A percentile compares a stretch with the other conserved stretches of the same genome.
phyloP scores from a whole-genome alignment of 768 basidiomycete genomes.

The Podaxis mareebaensis region DNA sequence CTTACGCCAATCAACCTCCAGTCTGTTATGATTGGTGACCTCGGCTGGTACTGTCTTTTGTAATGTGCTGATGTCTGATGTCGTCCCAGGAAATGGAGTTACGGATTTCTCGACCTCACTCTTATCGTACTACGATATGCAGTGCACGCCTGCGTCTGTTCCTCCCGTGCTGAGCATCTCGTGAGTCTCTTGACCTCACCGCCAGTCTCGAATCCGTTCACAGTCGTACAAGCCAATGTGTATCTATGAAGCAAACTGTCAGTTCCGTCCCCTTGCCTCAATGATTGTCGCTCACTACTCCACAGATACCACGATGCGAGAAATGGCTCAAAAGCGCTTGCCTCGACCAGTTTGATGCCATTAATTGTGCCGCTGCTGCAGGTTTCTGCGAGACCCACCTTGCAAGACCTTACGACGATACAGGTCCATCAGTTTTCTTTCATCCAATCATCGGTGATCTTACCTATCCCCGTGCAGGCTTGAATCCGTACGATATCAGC shows the following conservation, averaged over 20 bases:
- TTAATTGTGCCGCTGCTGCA: conserved; percentile 63
- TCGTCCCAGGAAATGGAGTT: conserved; percentile 55
- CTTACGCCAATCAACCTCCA: conserved; percentile 63
- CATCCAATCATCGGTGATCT: not conserved
- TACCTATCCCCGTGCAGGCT: conserved; percentile 25
- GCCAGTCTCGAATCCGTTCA: conserved; percentile 24
- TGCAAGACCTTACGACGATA: conserved; percentile 38
- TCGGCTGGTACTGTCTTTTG: not conserved
- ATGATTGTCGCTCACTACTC: not conserved
- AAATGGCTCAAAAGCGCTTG: conserved; percentile 56
- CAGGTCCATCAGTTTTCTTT: conserved; percentile 31
- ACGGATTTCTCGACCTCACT: conserved; percentile 54
- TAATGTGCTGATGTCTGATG: not conserved
- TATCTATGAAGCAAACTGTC: conserved; percentile 61
- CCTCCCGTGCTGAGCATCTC: conserved; percentile 46
- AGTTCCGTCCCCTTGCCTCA: conserved; percentile 20
- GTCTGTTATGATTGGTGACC: conserved; percentile 69
- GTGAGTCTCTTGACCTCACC: conserved; percentile 38
- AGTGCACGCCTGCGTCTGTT: conserved; percentile 53
- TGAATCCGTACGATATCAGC: conserved; percentile 72
- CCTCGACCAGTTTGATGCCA: conserved; percentile 62
- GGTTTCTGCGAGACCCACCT: conserved; percentile 62
- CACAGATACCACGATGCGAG: conserved; percentile 64
- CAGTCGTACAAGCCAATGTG: conserved; percentile 45
- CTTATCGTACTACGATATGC: conserved; percentile 46